phyloP scores from a whole-genome alignment of 306 rosid species.

The Cicer cuneatum region DNA sequence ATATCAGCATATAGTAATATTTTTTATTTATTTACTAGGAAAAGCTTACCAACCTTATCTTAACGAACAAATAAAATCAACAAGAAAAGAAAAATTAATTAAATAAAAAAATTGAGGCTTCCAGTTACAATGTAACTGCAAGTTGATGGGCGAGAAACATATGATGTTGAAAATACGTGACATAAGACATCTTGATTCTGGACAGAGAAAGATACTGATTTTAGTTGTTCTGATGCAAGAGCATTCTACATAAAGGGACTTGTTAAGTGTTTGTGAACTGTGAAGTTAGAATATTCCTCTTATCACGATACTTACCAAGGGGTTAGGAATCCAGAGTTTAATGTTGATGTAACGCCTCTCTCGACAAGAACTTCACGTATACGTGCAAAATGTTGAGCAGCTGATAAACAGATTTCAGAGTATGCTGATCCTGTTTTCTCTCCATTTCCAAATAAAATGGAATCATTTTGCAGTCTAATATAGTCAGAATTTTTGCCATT shows the following conservation, averaged over 20 bases:
- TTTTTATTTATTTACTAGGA: not conserved
- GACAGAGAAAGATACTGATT: not conserved
- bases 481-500: conserved; percentile 57
- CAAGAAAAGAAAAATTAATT: conserved; percentile 4
- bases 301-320: conserved; percentile 69
- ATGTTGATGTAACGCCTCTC: conserved; percentile 79
- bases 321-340: conserved; percentile 91
- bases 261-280: conserved; percentile 11
- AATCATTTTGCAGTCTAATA: conserved; percentile 58
- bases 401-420: conserved; percentile 75
- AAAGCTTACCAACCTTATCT: not conserved
- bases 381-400: conserved; percentile 84
- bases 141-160: not conserved
- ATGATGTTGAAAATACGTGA: conserved; percentile 1
- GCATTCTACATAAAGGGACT: not conserved
- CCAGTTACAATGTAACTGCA: not conserved
- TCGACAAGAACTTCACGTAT: conserved; percentile 93
- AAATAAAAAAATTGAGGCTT: not conserved
- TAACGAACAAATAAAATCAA: conserved; percentile 9
- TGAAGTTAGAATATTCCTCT: conserved; percentile 8
- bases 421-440: conserved; percentile 77
- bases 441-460: conserved; percentile 62
- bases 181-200: conserved; percentile 6
- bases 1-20: not conserved
- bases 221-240: conserved; percentile 11